Conservation (phyloP, 352 stramenopile species). For the Aphanomyces euteiches region DNA sequence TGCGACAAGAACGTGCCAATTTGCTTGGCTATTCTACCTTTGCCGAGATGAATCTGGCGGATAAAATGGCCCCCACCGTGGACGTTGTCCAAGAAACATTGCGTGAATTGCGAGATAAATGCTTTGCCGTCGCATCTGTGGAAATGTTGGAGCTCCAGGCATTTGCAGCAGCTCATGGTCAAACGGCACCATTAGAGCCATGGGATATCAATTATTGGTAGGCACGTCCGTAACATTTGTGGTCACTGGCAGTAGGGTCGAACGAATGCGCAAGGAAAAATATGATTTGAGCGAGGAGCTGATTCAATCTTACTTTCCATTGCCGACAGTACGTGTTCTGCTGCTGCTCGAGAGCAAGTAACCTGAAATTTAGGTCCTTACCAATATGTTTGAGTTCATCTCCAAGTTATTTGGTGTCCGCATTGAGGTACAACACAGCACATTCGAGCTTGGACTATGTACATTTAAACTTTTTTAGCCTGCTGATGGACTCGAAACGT, state of each 20-base stretch:
- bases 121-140: constrained; percentile 76
- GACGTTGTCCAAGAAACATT: constrained; percentile 90
- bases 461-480: constrained; percentile 26
- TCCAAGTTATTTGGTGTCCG: constrained; percentile 92
- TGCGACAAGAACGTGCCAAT: constrained; percentile 87
- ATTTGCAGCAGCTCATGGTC: constrained; percentile 81
- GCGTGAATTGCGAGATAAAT: constrained; percentile 91
- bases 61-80: constrained; percentile 96
- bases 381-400: constrained; percentile 94
- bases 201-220: constrained; percentile 96
- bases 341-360: not conserved
- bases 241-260: constrained; percentile 47
- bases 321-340: constrained; percentile 56
- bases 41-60: constrained; percentile 88
- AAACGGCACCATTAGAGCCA: constrained; percentile 70
- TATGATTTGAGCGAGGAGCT: constrained; percentile 96
- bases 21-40: constrained; percentile 93
- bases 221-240: constrained; percentile 10
- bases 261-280: constrained; percentile 93
- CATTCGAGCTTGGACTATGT: no score
- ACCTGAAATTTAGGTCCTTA: constrained; percentile 46
- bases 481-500: constrained; percentile 50
- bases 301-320: constrained; percentile 95
- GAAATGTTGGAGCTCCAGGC: constrained; percentile 89
- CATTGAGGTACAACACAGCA: constrained; percentile 55